phyloP scores from a whole-genome alignment of 2,329 filamentous ascomycete genomes.

The Arthroderma sp. region DNA sequence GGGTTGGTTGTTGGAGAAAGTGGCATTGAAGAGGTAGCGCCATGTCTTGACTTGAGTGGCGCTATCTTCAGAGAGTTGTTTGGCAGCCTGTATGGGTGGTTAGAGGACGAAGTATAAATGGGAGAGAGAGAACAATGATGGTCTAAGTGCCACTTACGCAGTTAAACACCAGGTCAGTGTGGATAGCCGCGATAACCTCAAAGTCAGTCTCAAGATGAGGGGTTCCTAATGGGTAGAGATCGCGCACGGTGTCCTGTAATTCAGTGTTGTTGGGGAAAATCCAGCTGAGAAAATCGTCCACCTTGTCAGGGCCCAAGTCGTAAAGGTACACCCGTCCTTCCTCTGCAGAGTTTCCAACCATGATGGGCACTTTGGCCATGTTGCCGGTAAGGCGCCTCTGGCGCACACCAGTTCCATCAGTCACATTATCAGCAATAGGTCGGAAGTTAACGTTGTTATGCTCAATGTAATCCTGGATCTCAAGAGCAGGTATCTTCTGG shows the following conservation, averaged over 20 bases:
- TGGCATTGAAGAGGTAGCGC: slow-evolving; percentile 27
- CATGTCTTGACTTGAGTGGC: slow-evolving; percentile 13
- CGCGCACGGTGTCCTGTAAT: slow-evolving; percentile 13
- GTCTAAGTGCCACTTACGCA: slow-evolving; percentile 11
- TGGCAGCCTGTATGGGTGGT: neutral
- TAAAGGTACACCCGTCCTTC: slow-evolving; percentile 22
- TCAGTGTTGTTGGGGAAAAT: slow-evolving; percentile 12
- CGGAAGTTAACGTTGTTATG: slow-evolving; percentile 17
- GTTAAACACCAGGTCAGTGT: slow-evolving; percentile 17
- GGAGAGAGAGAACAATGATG: neutral
- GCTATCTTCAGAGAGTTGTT: neutral
- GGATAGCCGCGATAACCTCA: slow-evolving; percentile 16
- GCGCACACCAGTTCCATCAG: slow-evolving; percentile 18
- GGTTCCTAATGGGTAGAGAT: slow-evolving; percentile 15
- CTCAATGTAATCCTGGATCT: slow-evolving; percentile 20
- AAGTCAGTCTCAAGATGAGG: slow-evolving; percentile 11
- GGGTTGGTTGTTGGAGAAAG: slow-evolving; percentile 20
- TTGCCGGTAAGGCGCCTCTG: slow-evolving; percentile 14
- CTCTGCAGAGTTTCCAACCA: slow-evolving; percentile 14
- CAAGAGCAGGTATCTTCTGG: neutral
- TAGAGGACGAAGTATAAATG: neutral
- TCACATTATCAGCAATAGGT: slow-evolving; percentile 21
- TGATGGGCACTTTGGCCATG: slow-evolving; percentile 22
- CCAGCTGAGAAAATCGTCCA: slow-evolving; percentile 13
- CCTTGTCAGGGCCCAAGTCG: slow-evolving; percentile 9